These are phyloP conservation scores for Suillus variegatus DNA, from an alignment of 768 basidiomycete genomes.

Conservation along the genomic window DNA sequence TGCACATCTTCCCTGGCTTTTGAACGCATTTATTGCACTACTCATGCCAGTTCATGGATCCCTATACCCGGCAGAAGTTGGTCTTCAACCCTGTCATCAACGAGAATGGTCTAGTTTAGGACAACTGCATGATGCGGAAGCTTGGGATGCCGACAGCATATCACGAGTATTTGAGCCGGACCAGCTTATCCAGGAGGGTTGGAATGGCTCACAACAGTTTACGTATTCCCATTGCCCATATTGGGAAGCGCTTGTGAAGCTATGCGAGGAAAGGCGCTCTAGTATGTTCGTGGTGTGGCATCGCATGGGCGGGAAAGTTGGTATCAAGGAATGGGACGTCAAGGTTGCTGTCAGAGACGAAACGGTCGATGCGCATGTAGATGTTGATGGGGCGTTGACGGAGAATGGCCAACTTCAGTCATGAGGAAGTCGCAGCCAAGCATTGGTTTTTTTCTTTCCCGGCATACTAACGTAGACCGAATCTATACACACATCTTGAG, in stretches of 20 bases:
- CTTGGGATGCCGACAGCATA: background rate
- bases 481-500: background rate
- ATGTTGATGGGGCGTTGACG: too few relatives aligned
- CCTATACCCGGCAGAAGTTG: conserved; percentile 73
- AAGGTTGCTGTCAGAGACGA: conserved; percentile 42
- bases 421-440: background rate
- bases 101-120: conserved; percentile 26
- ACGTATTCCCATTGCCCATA: conserved; percentile 75
- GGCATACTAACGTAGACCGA: background rate
- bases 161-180: conserved; percentile 58
- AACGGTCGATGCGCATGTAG: background rate
- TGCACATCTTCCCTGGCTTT: conserved; percentile 78
- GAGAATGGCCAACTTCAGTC: background rate
- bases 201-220: conserved; percentile 69
- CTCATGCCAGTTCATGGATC: conserved; percentile 84
- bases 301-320: conserved; percentile 64
- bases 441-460: background rate
- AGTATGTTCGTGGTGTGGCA: conserved; percentile 64
- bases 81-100: conserved; percentile 63
- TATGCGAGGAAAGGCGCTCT: conserved; percentile 52
- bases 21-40: conserved; percentile 75
- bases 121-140: conserved; percentile 22
- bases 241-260: conserved; percentile 63
- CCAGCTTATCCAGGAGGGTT: conserved; percentile 69
- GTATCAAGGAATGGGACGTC: conserved; percentile 79